Percentiles rank a stretch among this genome's conserved stretches.
Conservation (phyloP, 2,329 filamentous ascomycete species). For the Lachnellula hyalina region DNA sequence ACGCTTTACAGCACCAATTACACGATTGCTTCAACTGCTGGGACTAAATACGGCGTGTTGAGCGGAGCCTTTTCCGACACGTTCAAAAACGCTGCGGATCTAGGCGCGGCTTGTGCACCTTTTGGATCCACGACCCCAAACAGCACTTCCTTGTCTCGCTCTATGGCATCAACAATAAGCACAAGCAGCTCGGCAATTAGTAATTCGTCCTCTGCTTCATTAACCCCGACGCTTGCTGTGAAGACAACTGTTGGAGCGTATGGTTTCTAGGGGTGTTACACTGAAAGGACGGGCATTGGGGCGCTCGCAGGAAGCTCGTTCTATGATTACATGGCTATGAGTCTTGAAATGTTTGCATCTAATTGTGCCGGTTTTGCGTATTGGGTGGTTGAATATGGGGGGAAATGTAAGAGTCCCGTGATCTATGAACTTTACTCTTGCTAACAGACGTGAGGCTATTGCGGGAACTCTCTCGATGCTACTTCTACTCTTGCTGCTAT, state of each 20-base stretch:
- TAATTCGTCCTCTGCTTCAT: slow-evolving; percentile 6
- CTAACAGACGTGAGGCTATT: slow-evolving; percentile 22
- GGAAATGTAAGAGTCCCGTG: slow-evolving; percentile 28
- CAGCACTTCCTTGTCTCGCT: slow-evolving; percentile 2
- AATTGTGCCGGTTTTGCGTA: slow-evolving; percentile 31
- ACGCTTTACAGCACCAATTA: slow-evolving; percentile 22
- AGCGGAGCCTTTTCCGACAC: slow-evolving; percentile 35
- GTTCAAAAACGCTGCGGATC: slow-evolving; percentile 43
- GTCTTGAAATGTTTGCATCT: slow-evolving; percentile 28
- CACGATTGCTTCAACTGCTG: slow-evolving; percentile 12
- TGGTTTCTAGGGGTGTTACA: slow-evolving; percentile 23
- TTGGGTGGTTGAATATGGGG: slow-evolving; percentile 36
- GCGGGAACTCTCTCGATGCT: slow-evolving; percentile 25
- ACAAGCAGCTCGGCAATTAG: slow-evolving; percentile 3
- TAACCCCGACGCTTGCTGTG: slow-evolving; percentile 18
- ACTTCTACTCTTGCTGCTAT: slow-evolving; percentile 13
- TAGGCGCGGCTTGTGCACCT: slow-evolving; percentile 40
- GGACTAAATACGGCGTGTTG: slow-evolving; percentile 23
- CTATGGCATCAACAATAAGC: slow-evolving; percentile 1
- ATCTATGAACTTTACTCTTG: slow-evolving; percentile 20
- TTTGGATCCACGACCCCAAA: slow-evolving; percentile 27
- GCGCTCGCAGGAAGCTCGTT: slow-evolving; percentile 16
- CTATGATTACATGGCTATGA: slow-evolving; percentile 27
- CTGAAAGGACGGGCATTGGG: slow-evolving; percentile 15
- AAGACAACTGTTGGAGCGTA: slow-evolving; percentile 21